Base-by-base conservation (phyloP, 2,329 filamentous ascomycete genomes). In the Exophiala bonariae region DNA sequence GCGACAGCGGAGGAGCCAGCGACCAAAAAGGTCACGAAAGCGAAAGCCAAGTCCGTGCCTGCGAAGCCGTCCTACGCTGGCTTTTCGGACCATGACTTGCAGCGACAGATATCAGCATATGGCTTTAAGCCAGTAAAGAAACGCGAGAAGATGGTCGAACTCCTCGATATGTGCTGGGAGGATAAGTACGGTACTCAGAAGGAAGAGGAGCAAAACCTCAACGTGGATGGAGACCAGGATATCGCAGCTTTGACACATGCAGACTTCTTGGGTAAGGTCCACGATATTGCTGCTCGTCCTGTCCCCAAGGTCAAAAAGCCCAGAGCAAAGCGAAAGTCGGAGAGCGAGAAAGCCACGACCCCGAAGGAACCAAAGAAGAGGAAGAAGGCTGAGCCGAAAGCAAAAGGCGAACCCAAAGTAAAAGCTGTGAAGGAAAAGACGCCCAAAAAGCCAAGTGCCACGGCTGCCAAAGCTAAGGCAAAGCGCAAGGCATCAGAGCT, bases 61-160 rank as follows among this genome's bases (percentile, higher is more conserved):
- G 31, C 41, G 7, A 74, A 70, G 38, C 85, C 86, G 2, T 76
- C 79, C 9, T 90, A 79, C 50, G 74, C 78, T 32, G 66, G 77
- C 0, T 83, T 80, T 49, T 83, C 83, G 3, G 83, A 85, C 51
- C 67, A 74, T 7, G 79, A 86, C 48, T 69, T 91, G 13, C 70
- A 80, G 2, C 79, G 75, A 46, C 77, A 85, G 59, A 69, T 91
- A 35, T 69, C 76, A 4, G 72, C 74, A 0, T 89, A 82, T 59
- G 85, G 85, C 0, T 90, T 91, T 66, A 91, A 90, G 61, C 72
- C 83, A 1, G 71, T 90, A 22, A 87, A 83, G 61, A 80, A 73
- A 45, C 77, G 87, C 14, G 74, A 77, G 39, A 80, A 81, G 7
- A 89, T 88, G 83, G 82, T 91, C 50, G 72, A 80, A 1, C 66